Base-by-base conservation (phyloP, 2,329 filamentous ascomycete genomes). In the Hypoxylon sp. region DNA sequence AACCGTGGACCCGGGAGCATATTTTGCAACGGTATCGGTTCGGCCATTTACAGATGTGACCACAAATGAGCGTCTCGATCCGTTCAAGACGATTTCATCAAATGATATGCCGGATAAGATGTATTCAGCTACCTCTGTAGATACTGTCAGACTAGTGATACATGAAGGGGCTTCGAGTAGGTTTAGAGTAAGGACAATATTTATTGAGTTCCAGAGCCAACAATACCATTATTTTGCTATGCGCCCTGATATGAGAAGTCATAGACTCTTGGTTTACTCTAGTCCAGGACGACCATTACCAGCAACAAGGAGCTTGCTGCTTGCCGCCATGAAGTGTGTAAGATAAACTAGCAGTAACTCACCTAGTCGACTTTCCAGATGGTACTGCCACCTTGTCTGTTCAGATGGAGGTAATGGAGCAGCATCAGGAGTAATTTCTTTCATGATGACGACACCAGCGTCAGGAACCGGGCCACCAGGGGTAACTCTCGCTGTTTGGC, bases 41-140 rank as follows among this genome's bases (percentile, higher is more conserved):
- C 80, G 82, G 13, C 80, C 82, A 73, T 90, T 86, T 58, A 97
- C 89, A 3, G 85, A 82, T 6, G 80, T 68, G 37, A 88, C 79
- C 17, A 84, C 84, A 76, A 94, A 94, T 14, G 85, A 86, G 60
- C 90, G 85, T 72, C 86, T 89, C 33, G 84, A 82, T 2, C 86
- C 86, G 66, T 83, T 85, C 40, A 85, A 83, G 46, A 85, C 83
- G 8, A 90, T 75, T 20, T 90, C 86, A 30, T 94, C 92, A 69
- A 97, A 89, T 0, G 86, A 82, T 82, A 94, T 88, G 3, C 92
- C 92, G 2, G 89, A 86, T 35, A 91, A 88, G 17, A 97, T 82
- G 46, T 90, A 85, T 66, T 94, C 92, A 33, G 91, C 88, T 61
- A 88, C 84, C 40, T 82, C 88, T 90, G 69, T 3, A 20, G 1